Percentiles rank a stretch among this genome's conserved stretches.
phyloP scores from a whole-genome alignment of 306 rosid genomes.

The Quercus parvula region DNA sequence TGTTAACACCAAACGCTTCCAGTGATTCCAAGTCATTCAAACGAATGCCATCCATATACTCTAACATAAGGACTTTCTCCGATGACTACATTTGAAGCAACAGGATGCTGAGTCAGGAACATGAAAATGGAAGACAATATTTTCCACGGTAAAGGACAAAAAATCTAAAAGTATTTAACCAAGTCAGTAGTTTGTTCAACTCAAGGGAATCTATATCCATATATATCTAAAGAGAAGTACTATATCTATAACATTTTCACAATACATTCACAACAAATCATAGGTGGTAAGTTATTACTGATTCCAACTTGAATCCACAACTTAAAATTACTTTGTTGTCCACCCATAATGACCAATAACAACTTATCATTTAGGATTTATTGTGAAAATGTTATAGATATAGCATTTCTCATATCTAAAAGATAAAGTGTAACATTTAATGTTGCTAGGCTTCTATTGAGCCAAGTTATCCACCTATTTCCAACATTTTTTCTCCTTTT shows the following conservation, averaged over 20 bases:
- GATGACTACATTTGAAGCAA: constrained; percentile 66
- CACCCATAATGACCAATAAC: too few relatives aligned
- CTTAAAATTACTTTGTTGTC: too few relatives aligned
- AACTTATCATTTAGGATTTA: too few relatives aligned
- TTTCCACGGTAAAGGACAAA: background rate
- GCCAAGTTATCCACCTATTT: too few relatives aligned
- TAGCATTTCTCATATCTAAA: too few relatives aligned
- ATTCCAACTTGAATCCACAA: too few relatives aligned
- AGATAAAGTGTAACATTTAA: too few relatives aligned
- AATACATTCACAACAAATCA: background rate
- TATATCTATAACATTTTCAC: background rate
- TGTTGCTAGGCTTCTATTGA: too few relatives aligned
- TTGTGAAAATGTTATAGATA: too few relatives aligned
- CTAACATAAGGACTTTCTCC: constrained; percentile 79
- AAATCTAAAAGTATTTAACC: background rate
- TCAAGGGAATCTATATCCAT: background rate
- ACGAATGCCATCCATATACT: constrained; percentile 98
- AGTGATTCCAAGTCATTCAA: constrained; percentile 74
- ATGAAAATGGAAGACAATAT: background rate
- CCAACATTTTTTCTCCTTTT: too few relatives aligned
- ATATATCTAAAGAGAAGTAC: background rate
- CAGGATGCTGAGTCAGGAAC: constrained; percentile 13
- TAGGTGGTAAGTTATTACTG: too few relatives aligned
- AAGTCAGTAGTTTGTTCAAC: background rate
- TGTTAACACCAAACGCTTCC: constrained; percentile 75